A percentile compares a stretch with the other conserved stretches of the same genome.
Evolutionary conservation across 345 rosid genomes (phyloP).

Genomic region (Acer yangbiense): DNA sequence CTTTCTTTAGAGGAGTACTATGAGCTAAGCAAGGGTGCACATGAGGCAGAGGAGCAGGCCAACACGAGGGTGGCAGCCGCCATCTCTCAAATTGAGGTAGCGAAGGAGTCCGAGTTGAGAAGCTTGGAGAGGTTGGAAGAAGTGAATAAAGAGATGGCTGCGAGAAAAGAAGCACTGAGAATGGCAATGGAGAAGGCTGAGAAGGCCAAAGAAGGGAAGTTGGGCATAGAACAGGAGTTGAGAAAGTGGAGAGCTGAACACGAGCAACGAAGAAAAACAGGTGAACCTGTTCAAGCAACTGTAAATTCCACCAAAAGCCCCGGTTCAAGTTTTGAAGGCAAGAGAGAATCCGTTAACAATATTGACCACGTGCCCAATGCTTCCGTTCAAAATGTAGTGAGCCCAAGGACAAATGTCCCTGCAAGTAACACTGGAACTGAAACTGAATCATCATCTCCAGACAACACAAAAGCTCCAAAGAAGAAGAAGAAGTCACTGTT

Average conservation of each 20-base stretch:
- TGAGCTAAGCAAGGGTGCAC: slow-evolving; percentile 77
- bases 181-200: slow-evolving; percentile 79
- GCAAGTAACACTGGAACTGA: slow-evolving; percentile 33
- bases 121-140: slow-evolving; percentile 62
- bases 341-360: slow-evolving; percentile 34
- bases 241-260: slow-evolving; percentile 90
- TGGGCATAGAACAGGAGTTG: slow-evolving; percentile 80
- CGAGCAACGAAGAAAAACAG: slow-evolving; percentile 60
- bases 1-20: slow-evolving; percentile 88
- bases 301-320: slow-evolving; percentile 28
- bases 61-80: slow-evolving; percentile 73
- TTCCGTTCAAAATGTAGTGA: slow-evolving; percentile 17
- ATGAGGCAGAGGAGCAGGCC: slow-evolving; percentile 79
- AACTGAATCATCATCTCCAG: slow-evolving; percentile 36
- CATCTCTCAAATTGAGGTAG: slow-evolving; percentile 66
- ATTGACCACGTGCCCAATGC: slow-evolving; percentile 18
- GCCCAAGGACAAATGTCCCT: slow-evolving; percentile 32
- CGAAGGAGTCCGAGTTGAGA: slow-evolving; percentile 63
- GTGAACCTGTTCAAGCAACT: slow-evolving; percentile 41
- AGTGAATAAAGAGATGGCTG: slow-evolving; percentile 56
- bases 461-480: slow-evolving; percentile 38
- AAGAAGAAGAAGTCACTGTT: slow-evolving; percentile 77
- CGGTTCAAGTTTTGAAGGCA: slow-evolving; percentile 39
- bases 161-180: slow-evolving; percentile 61
- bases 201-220: slow-evolving; percentile 84